These are phyloP conservation scores for Stylosanthes scabra DNA, from an alignment of 331 rosid genomes.

Conservation along the genomic window DNA sequence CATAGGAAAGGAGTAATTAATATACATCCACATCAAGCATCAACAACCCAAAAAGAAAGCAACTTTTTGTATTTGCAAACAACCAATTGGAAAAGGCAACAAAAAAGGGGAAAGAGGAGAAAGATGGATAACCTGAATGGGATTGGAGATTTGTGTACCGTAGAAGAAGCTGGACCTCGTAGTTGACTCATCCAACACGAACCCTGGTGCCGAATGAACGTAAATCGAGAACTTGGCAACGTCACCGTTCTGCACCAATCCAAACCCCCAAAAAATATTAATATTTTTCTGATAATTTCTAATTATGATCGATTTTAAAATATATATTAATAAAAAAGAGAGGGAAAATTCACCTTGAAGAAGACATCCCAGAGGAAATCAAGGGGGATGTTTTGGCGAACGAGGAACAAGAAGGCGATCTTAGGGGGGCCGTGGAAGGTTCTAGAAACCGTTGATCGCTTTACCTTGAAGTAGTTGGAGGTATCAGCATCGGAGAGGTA, in stretches of 20 bases:
- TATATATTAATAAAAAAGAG: neutral
- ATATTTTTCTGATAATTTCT: no score
- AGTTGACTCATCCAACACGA: slow-evolving; percentile 75
- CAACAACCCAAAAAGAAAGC: slow-evolving; percentile 9
- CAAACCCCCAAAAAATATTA: neutral
- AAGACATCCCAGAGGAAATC: slow-evolving; percentile 93
- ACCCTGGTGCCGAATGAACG: slow-evolving; percentile 88
- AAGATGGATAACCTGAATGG: slow-evolving; percentile 66
- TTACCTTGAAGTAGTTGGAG: neutral
- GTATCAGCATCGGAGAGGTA: no score
- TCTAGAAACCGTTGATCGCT: slow-evolving; percentile 48
- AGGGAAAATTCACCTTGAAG: slow-evolving; percentile 62
- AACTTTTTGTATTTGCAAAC: neutral
- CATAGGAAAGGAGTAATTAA: neutral
- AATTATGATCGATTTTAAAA: neutral
- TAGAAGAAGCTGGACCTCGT: slow-evolving; percentile 78
- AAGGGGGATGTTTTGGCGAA: slow-evolving; percentile 80
- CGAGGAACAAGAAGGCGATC: slow-evolving; percentile 88
- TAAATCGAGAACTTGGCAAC: slow-evolving; percentile 74
- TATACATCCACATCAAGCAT: neutral
- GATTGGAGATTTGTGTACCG: slow-evolving; percentile 72
- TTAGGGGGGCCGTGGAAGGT: slow-evolving; percentile 66
- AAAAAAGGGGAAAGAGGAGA: neutral
- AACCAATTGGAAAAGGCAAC: neutral
- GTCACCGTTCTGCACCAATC: slow-evolving; percentile 57